A percentile compares a stretch with the other conserved stretches of the same genome.
These are phyloP conservation scores for Leccinum longicurvipes DNA, from an alignment of 768 basidiomycete genomes.

Conservation along the genomic window DNA sequence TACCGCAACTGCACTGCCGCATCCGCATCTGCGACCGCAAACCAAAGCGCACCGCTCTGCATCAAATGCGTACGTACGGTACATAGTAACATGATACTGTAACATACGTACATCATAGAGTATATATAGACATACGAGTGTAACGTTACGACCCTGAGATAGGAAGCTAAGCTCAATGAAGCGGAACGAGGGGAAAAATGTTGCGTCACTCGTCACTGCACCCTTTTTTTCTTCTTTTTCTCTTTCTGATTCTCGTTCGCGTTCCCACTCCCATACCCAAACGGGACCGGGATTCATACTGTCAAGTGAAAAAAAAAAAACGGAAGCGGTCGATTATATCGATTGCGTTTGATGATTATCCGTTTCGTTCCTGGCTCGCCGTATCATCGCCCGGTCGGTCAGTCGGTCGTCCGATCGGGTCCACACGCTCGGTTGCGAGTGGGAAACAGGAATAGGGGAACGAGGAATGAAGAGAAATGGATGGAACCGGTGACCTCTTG, in stretches of 20 bases:
- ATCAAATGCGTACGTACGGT: not conserved
- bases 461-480: not conserved
- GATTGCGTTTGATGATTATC: not conserved
- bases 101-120: not conserved
- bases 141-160: not conserved
- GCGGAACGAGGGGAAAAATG: not conserved
- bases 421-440: not conserved
- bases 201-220: not conserved
- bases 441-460: not conserved
- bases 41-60: not conserved
- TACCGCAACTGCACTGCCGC: not conserved
- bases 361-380: not conserved
- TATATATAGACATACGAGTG: not conserved
- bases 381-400: not conserved
- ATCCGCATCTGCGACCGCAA: not conserved
- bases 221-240: not conserved
- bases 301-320: not conserved
- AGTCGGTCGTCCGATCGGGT: not conserved
- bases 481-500: not conserved
- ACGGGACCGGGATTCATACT: not conserved
- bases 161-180: not conserved
- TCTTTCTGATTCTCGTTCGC: not conserved
- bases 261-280: not conserved
- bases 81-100: not conserved
- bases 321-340: not conserved